Evolutionary conservation across 768 basidiomycete species (phyloP).

Genomic region (Auriscalpium orientale): DNA sequence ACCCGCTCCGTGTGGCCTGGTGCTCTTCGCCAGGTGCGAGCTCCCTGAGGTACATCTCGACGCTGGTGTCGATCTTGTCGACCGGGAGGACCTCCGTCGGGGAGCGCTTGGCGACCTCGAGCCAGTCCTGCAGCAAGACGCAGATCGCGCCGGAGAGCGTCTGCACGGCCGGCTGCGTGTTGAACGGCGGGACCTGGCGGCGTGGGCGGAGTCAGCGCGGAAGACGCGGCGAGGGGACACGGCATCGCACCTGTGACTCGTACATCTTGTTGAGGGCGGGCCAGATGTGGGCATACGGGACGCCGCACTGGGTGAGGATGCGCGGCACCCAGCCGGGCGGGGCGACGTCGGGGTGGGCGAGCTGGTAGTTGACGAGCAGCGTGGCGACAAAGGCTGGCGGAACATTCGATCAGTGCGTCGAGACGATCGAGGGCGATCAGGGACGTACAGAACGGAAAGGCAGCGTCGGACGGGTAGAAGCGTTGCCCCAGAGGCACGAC

Average conservation of each 20-base stretch:
- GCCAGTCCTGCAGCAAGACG: constrained; percentile 71
- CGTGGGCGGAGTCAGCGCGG: background rate
- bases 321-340: constrained; percentile 79
- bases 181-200: constrained; percentile 71
- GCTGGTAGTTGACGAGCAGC: constrained; percentile 66
- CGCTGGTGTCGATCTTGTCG: constrained; percentile 62
- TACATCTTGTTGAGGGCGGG: constrained; percentile 82
- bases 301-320: constrained; percentile 71
- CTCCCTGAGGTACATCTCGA: constrained; percentile 70
- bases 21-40: constrained; percentile 54
- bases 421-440: background rate
- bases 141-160: constrained; percentile 78
- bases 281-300: constrained; percentile 78
- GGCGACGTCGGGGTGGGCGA: constrained; percentile 49
- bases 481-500: constrained; percentile 71
- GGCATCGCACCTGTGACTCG: constrained; percentile 40
- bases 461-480: constrained; percentile 86
- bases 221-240: background rate
- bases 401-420: background rate
- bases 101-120: constrained; percentile 67
- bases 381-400: constrained; percentile 64
- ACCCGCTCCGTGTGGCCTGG: constrained; percentile 42
- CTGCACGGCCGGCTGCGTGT: constrained; percentile 72
- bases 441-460: constrained; percentile 77
- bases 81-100: constrained; percentile 77